Evolutionary conservation across 2,329 filamentous ascomycete species (phyloP), one percentile per base, ranked within the genome.

Genomic region (Pochonia chlamydosporia): DNA sequence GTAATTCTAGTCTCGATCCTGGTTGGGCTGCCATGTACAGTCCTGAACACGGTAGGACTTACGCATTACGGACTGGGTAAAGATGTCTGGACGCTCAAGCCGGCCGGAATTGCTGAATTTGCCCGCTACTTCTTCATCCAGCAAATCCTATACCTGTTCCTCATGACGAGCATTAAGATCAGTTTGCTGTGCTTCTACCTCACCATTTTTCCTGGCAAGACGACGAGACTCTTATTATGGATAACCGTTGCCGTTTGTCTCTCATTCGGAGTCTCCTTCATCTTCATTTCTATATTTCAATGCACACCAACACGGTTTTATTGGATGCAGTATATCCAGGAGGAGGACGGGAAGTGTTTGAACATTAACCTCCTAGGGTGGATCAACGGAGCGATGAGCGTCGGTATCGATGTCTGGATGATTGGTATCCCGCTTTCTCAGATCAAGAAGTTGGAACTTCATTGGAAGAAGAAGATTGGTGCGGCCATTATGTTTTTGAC

Each of bases 31-130:
- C 56, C 57, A 1, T 55, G 52, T 16, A 56, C 55, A 0, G 49
- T 59, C n/a, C 50, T 65, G 40, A 57, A 56, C 41, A 42, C 59
- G 5, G 46, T 50, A 4, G 55, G 56, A 3, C 53, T 62, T 0
- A 49, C 53, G 1, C 50, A 54, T 2, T 55, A 61, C 30, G 64
- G 64, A 6, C 47, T 66, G 18, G 64, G 64, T 2, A 54, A 53
- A 9, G 64, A 67, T 26, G 56, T 65, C 16, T 67, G 64, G 64
- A 65, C 63, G 3, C 49, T 66, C 0, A 44, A 25, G 14, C 45
- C 53, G 14, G 23, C 41, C 13, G 14, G 28, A 2, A 21, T 47
- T 13, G 48, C 42, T 36, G 36, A 41, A 14, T 50, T 50, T 28
- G 44, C 41, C 10, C 26, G 28, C 16, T 50, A 35, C 30, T 47